Conservation (phyloP, 306 rosid species). For the Astragalus glycyphyllos region DNA sequence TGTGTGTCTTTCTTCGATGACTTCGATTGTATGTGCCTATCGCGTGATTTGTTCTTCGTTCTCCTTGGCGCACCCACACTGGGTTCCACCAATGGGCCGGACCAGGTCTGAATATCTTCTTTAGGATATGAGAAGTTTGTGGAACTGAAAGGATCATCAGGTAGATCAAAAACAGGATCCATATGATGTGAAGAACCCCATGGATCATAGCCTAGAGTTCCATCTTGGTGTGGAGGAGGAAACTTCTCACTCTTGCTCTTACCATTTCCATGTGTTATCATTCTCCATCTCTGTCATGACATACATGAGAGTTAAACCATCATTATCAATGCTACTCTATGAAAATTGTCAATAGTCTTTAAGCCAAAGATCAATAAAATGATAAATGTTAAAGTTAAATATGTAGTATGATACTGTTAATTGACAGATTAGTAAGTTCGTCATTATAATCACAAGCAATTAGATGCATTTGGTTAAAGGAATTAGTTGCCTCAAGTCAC, state of each 20-base stretch:
- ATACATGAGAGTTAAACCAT: conserved; percentile 36
- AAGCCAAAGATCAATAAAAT: background rate
- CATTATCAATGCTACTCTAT: background rate
- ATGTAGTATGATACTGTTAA: conserved; percentile 11
- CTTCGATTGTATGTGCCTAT: conserved; percentile 55
- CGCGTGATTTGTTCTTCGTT: conserved; percentile 71
- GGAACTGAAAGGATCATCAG: conserved; percentile 87
- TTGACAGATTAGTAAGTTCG: background rate
- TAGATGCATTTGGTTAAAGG: background rate
- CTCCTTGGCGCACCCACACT: conserved; percentile 74
- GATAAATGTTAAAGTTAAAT: background rate
- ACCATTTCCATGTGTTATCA: conserved; percentile 89
- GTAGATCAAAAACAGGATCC: conserved; percentile 85
- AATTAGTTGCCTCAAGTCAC: conserved; percentile 41
- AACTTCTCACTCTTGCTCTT: conserved; percentile 99
- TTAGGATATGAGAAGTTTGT: conserved; percentile 76
- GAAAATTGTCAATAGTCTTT: background rate
- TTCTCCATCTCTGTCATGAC: conserved; percentile 77
- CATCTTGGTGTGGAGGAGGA: conserved; percentile 99
- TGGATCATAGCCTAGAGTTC: conserved; percentile 84
- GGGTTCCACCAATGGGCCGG: conserved; percentile 88
- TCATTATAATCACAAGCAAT: conserved; percentile 16
- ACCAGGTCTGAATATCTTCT: conserved; percentile 82
- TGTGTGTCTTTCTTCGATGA: conserved; percentile 58
- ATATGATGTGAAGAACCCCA: conserved; percentile 84